These are phyloP conservation scores for Ochetophila trinervis DNA, from an alignment of 306 rosid species.

Conservation along the genomic window DNA sequence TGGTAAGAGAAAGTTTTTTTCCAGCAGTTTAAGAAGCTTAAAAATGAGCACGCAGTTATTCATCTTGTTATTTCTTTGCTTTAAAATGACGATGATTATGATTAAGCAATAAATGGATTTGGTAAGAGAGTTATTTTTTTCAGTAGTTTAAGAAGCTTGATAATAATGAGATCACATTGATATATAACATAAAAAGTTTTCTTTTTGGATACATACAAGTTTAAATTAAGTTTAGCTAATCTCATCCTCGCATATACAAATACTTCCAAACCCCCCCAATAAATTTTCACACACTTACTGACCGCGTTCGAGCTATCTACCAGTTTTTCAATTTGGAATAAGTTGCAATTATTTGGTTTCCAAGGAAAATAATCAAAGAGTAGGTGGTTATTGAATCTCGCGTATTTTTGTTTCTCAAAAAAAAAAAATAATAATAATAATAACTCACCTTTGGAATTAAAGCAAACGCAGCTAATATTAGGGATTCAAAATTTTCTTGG, in stretches of 20 bases:
- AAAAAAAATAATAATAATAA: not conserved
- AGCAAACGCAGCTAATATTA: not conserved
- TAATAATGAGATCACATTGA: constrained; percentile 13
- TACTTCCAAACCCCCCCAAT: not conserved
- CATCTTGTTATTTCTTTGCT: not conserved
- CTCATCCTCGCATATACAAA: not conserved
- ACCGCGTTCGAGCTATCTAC: not conserved
- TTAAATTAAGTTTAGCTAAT: constrained; percentile 3
- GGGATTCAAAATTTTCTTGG: constrained; percentile 17
- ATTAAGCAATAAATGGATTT: not conserved
- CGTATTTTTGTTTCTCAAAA: not conserved
- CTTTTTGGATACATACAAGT: not conserved
- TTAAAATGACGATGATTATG: not conserved
- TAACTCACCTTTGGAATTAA: constrained; percentile 11
- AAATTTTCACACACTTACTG: constrained; percentile 3
- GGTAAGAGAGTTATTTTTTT: not conserved
- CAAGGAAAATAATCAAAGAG: not conserved
- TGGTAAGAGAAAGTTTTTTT: not conserved
- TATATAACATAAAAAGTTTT: not conserved
- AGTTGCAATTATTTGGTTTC: constrained; percentile 4
- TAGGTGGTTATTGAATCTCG: constrained; percentile 4
- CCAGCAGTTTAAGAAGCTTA: not conserved
- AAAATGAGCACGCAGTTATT: constrained; percentile 5
- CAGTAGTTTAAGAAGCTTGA: not conserved
- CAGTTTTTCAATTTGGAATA: not conserved